Evolutionary conservation across 441 rosid genomes (phyloP).

Genomic region (Jatropha multifida): DNA sequence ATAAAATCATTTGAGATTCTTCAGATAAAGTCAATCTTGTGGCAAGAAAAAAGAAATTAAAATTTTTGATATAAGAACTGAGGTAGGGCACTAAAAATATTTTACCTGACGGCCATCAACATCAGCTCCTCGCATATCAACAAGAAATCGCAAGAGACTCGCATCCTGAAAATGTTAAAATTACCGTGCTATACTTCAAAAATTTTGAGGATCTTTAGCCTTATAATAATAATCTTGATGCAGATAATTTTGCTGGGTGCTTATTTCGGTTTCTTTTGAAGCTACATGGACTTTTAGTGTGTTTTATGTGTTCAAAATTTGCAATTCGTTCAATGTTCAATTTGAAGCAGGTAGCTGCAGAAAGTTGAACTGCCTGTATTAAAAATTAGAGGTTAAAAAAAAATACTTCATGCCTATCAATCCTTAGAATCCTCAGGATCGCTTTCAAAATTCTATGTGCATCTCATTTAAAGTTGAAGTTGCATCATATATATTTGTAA

Average conservation of each 20-base stretch:
- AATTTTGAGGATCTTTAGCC: not conserved
- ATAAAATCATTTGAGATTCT: not conserved
- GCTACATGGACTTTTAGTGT: not conserved
- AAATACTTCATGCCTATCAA: not conserved
- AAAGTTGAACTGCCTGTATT: not conserved
- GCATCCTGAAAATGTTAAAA: conserved; percentile 66
- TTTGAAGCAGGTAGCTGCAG: not conserved
- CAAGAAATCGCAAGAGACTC: conserved; percentile 86
- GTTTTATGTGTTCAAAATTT: not conserved
- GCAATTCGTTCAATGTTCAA: not conserved
- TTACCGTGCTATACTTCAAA: conserved; percentile 21
- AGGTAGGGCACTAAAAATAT: conserved; percentile 11
- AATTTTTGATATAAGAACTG: not conserved
- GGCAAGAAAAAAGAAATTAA: not conserved
- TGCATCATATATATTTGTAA: not conserved
- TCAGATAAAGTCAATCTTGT: conserved; percentile 6
- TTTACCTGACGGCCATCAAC: conserved; percentile 82
- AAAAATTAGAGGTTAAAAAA: not conserved
- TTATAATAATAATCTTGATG: not conserved
- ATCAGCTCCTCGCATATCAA: conserved; percentile 94
- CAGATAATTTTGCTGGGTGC: not conserved
- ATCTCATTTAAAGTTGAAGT: not conserved
- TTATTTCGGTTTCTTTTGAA: not conserved
- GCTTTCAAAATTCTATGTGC: not conserved
- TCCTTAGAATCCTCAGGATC: not conserved